These are phyloP conservation scores for Calonectria leucothoes DNA, from an alignment of 2,329 filamentous ascomycete genomes.

Conservation along the genomic window DNA sequence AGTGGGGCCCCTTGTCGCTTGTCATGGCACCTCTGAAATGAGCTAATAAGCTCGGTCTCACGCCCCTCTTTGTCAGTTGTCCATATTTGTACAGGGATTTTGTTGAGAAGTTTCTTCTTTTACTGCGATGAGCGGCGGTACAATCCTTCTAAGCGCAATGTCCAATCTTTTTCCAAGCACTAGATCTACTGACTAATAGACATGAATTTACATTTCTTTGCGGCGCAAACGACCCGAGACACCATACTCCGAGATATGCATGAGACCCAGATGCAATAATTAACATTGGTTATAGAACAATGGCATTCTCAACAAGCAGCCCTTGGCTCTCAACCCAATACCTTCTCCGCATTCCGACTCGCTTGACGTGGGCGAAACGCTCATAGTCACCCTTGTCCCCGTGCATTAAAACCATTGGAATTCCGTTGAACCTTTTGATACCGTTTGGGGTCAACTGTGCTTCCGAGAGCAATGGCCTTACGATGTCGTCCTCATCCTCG, in stretches of 20 bases:
- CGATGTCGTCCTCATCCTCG: constrained; percentile 47
- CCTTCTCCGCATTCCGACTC: constrained; percentile 79
- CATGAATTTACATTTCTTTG: neutral
- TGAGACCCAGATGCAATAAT: constrained; percentile 1
- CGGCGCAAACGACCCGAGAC: constrained; percentile 19
- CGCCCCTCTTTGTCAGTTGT: neutral
- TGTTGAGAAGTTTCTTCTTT: neutral
- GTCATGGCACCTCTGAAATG: constrained; percentile 1
- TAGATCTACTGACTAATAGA: neutral
- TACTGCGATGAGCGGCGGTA: neutral
- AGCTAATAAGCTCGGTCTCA: neutral
- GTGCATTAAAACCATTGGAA: constrained; percentile 86
- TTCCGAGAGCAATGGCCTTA: constrained; percentile 79
- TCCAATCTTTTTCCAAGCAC: neutral
- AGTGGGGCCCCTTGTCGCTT: neutral
- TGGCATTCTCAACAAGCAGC: constrained; percentile 80
- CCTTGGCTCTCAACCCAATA: constrained; percentile 88
- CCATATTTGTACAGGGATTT: neutral
- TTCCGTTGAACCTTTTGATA: constrained; percentile 74
- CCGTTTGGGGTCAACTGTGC: constrained; percentile 78
- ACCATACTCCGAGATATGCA: constrained; percentile 39
- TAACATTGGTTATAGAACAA: constrained; percentile 60
- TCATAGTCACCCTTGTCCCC: constrained; percentile 73
- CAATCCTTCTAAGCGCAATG: neutral
- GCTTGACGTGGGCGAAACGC: constrained; percentile 70